These are phyloP conservation scores for Psilocybe sp. DNA, from an alignment of 768 basidiomycete species.

Conservation along the genomic window DNA sequence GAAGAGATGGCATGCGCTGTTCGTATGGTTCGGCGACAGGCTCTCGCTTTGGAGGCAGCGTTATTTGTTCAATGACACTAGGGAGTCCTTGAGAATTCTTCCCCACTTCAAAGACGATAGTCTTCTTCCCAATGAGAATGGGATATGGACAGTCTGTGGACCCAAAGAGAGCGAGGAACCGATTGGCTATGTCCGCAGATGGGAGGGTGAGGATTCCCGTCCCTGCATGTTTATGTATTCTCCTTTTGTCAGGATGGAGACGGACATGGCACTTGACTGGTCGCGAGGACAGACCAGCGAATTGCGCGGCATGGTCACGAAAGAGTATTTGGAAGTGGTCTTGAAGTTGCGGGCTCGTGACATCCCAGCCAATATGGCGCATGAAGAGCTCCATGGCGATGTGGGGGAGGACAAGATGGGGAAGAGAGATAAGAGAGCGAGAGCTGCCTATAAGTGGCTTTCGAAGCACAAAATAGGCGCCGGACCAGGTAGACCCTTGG, in stretches of 20 bases:
- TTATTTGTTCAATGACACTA: conserved; percentile 38
- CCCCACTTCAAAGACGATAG: conserved; percentile 31
- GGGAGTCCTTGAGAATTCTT: conserved; percentile 19
- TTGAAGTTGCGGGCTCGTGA: conserved; percentile 27
- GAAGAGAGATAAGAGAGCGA: conserved; percentile 10
- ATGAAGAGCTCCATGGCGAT: conserved; percentile 40
- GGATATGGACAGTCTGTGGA: conserved; percentile 4
- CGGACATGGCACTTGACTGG: conserved; percentile 54
- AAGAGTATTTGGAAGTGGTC: conserved; percentile 39
- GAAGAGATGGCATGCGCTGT: conserved; percentile 26
- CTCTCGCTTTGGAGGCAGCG: conserved; percentile 42
- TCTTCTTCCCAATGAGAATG: conserved; percentile 29
- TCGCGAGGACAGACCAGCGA: conserved; percentile 22
- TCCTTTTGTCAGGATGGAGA: conserved; percentile 38
- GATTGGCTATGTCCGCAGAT: conserved; percentile 28
- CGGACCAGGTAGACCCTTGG: background rate
- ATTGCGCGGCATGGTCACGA: conserved; percentile 34
- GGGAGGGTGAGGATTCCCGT: conserved; percentile 50
- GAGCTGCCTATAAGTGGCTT: background rate
- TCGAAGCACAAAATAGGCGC: conserved; percentile 12
- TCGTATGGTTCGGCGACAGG: conserved; percentile 30
- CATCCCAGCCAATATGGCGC: conserved; percentile 30
- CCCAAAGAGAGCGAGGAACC: conserved; percentile 40
- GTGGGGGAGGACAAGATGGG: conserved; percentile 9
- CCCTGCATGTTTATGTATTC: conserved; percentile 33